Evolutionary conservation across 2,329 filamentous ascomycete species (phyloP), one percentile per base, ranked within the genome.

Genomic region (Fusarium lyarnte): DNA sequence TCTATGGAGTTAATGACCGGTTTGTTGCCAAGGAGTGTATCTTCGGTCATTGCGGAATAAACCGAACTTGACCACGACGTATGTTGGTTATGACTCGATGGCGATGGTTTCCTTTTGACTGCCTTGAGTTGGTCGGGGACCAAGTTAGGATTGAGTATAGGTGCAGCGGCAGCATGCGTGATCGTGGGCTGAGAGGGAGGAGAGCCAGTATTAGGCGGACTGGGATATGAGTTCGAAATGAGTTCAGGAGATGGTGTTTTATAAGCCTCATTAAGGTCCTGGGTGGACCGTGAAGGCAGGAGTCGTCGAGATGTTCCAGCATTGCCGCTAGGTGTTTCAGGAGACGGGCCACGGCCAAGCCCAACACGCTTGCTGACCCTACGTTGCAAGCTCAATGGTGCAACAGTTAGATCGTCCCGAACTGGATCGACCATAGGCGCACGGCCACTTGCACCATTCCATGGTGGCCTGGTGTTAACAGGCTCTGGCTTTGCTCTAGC

Each of bases 381-480:
- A 45, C 83, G 83, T 21, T 87, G 86, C 61, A 92, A 83, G 67
- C 82, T 86, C 45, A 92, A 81, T n/a, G 90, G 88, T 63, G 87
- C 82, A 19, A 86, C 87, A 65, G 84, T 82, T 45, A 83, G 83
- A 39, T 89, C 88, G 77, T 93, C 91, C 76, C 85, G 87, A 41
- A 93, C 87, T 7, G 92, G 90, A 47, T 87, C 86, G 38, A 93
- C 87, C 62, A 93, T 85, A 39, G 88, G 84, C 45, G 87, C 86
- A 72, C 92, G 88, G 33, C 93, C 93, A 78, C 90, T 94, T 41
- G 90, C 89, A 23, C 92, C 92, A 75, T 90, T 91, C 93, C 93
- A 94, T 63, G 90, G 86, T 9, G 90, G 89, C 27, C 86, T 84
- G 57, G 78, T 83, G 31, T 86, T 84, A 58, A 84, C 33, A 68